Base-by-base conservation (phyloP, 192 early-diverging fungal genomes). In the Backusella luteola region DNA sequence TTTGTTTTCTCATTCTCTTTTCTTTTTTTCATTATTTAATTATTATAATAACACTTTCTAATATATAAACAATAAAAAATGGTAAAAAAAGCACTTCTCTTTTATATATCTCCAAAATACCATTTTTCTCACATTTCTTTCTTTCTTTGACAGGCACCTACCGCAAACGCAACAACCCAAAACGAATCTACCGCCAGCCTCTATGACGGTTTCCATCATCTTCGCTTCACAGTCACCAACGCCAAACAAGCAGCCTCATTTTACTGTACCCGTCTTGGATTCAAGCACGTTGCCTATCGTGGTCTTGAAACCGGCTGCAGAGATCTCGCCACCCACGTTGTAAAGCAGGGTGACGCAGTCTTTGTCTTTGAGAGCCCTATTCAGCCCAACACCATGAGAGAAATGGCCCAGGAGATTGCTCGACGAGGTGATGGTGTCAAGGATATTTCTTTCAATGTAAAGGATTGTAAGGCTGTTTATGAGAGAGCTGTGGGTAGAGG, bases 221-320 rank as follows among this genome's bases (percentile, higher is more conserved):
- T 96, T 34, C 90, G 87, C 56, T 95, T 95, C 84, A 95, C 94
- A 86, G 95, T 97, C 53, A 94, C 94, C 66, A 96, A 97, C 77
- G 94, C 95, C 76, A 97, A 97, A 84, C 95, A 97, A 82, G 98
- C 96, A 49, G 96, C 96, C 35, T 91, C 95, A 44, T 99, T 87
- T 87, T 98, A 98, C 86, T 85, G 88, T 84, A 96, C 94, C 67
- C 90, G 94, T 71, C 94, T 97, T 80, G 98, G 98, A 15, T 99
- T 99, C 87, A 89, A 92, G 80, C 91, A 94, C 73, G 76, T 97
- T 75, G 96, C 94, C 12, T 98, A 99, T 89, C 91, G 91, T 77
- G 98, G 98, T 1, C 91, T 99, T 71, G 98, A 99, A 83, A 99
- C 96, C 39, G 96, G 96, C 32, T 81, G 87, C 80, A 92, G 98